These are phyloP conservation scores for Musa balbisiana DNA, from an alignment of 202 grass and related monocot genomes.

Conservation along the genomic window DNA sequence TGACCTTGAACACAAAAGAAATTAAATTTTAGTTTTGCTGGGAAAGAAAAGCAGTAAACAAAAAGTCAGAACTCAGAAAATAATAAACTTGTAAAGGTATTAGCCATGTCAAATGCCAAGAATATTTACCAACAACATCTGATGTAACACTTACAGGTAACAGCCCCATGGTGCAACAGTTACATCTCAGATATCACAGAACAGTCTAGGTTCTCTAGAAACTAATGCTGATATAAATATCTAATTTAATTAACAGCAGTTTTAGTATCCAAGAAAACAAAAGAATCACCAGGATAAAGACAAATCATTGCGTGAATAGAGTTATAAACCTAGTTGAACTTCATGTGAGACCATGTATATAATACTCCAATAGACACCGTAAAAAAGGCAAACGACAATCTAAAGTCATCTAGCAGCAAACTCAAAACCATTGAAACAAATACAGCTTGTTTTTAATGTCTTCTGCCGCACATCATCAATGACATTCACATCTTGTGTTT, in stretches of 20 bases:
- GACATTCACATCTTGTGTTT: constrained; percentile 3
- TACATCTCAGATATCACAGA: neutral
- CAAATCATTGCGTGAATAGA: neutral
- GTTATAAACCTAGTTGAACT: neutral
- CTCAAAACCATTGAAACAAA: constrained; percentile 15
- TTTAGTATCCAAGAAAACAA: neutral
- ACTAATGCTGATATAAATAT: neutral
- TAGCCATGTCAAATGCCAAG: neutral
- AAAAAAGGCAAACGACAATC: neutral
- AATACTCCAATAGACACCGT: neutral
- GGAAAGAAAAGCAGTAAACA: neutral
- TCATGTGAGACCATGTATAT: neutral
- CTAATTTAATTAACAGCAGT: neutral
- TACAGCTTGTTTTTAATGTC: neutral
- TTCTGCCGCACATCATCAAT: constrained; percentile 9
- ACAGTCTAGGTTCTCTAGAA: neutral
- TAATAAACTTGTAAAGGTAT: neutral
- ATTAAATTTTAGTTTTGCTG: neutral
- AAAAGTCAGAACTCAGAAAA: neutral
- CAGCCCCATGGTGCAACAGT: neutral
- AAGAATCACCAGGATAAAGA: neutral
- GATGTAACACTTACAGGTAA: neutral
- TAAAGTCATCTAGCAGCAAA: constrained; percentile 4
- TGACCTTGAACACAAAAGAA: neutral
- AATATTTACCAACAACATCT: neutral